A percentile compares a stretch with the other conserved stretches of the same genome.
These are phyloP conservation scores for Purpureocillium lavendulum DNA, from an alignment of 2,329 filamentous ascomycete genomes.

Conservation along the genomic window DNA sequence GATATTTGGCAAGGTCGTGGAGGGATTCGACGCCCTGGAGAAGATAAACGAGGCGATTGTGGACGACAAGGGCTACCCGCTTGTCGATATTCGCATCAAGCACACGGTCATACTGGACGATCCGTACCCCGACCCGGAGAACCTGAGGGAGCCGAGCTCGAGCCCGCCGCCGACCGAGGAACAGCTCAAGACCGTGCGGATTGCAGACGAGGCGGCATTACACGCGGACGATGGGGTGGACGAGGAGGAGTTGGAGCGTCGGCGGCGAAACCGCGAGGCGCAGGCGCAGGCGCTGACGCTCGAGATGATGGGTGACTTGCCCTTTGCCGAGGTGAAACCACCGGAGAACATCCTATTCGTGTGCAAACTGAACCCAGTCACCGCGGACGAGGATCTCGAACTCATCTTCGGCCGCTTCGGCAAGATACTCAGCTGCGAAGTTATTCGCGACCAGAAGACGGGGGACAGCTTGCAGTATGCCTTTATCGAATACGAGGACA, in stretches of 20 bases:
- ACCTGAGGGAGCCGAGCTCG: constrained; percentile 65
- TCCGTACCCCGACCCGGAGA: constrained; percentile 75
- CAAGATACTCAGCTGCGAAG: constrained; percentile 89
- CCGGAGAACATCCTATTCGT: constrained; percentile 97
- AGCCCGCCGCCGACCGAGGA: constrained; percentile 77
- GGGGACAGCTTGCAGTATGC: constrained; percentile 95
- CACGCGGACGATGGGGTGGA: constrained; percentile 63
- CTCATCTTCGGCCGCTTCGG: constrained; percentile 97
- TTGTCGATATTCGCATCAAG: constrained; percentile 91
- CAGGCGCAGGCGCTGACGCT: constrained; percentile 88
- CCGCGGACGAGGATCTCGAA: constrained; percentile 86
- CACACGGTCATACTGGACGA: constrained; percentile 91
- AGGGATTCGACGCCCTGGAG: constrained; percentile 89
- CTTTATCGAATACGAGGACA: constrained; percentile 93
- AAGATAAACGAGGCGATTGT: constrained; percentile 88
- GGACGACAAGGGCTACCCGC: constrained; percentile 74
- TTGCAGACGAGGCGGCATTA: constrained; percentile 79
- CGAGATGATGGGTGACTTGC: constrained; percentile 95
- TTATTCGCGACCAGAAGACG: constrained; percentile 88
- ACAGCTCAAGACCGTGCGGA: constrained; percentile 84
- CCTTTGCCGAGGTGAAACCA: constrained; percentile 94
- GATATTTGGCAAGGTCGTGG: constrained; percentile 90
- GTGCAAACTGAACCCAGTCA: constrained; percentile 97
- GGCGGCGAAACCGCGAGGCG: constrained; percentile 80
- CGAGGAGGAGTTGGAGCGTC: constrained; percentile 71